These are phyloP conservation scores for Entonaema liquescens DNA, from an alignment of 495 filamentous ascomycete species.

Conservation along the genomic window DNA sequence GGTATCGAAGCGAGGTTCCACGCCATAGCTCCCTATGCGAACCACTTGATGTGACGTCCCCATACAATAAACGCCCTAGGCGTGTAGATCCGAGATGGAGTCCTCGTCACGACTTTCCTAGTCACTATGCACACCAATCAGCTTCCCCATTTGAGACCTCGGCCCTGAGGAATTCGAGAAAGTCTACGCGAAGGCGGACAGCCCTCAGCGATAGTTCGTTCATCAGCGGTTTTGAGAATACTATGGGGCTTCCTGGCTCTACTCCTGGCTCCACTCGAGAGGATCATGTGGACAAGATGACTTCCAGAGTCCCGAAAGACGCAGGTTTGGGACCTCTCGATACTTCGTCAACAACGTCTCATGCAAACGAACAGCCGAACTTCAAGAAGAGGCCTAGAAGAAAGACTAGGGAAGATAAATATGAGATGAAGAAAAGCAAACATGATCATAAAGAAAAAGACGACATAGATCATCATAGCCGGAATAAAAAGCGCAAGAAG, in stretches of 20 bases:
- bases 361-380: neutral
- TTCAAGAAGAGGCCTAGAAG: conserved; percentile 69
- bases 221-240: conserved; percentile 38
- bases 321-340: conserved; percentile 12
- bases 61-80: conserved; percentile 26
- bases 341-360: conserved; percentile 31
- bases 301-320: conserved; percentile 11
- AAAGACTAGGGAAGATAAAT: conserved; percentile 69
- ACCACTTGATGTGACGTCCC: conserved; percentile 17
- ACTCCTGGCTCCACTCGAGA: conserved; percentile 12
- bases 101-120: conserved; percentile 39
- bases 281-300: conserved; percentile 2
- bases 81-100: conserved; percentile 42
- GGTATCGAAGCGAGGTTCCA: conserved; percentile 16
- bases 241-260: conserved; percentile 23
- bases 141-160: conserved; percentile 1
- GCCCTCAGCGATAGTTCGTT: conserved; percentile 39
- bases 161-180: conserved; percentile 18
- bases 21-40: conserved; percentile 6
- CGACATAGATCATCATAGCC: conserved; percentile 29
- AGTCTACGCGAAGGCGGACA: conserved; percentile 30
- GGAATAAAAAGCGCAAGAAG: conserved; percentile 47
- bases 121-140: conserved; percentile 26
- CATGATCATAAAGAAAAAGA: conserved; percentile 50
- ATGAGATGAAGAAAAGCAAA: conserved; percentile 55